Evolutionary conservation across 495 filamentous ascomycete genomes (phyloP).

Genomic region (Aeminium ludgeri): DNA sequence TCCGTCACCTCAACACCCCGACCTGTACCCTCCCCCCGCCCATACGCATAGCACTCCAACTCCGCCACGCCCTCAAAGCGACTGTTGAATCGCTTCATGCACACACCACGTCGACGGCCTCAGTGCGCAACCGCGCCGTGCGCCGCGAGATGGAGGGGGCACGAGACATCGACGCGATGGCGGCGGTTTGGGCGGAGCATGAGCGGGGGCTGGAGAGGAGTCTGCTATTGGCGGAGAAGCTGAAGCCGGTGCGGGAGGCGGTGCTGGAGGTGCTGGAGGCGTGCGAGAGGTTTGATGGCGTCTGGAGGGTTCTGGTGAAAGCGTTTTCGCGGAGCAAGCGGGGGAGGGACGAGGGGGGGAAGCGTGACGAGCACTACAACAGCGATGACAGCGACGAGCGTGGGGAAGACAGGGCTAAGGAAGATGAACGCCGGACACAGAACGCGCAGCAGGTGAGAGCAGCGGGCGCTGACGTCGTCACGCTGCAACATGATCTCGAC

Average conservation of each 20-base stretch:
- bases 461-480: background rate
- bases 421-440: conserved; percentile 12
- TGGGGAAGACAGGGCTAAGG: conserved; percentile 20
- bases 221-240: conserved; percentile 40
- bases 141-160: conserved; percentile 36
- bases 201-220: conserved; percentile 44
- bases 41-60: conserved; percentile 32
- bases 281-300: conserved; percentile 20
- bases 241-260: conserved; percentile 22
- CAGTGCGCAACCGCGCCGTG: conserved; percentile 39
- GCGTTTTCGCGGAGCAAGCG: too few relatives aligned
- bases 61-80: conserved; percentile 65
- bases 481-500: conserved; percentile 26
- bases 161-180: conserved; percentile 69
- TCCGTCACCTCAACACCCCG: background rate
- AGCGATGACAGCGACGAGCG: conserved; percentile 12
- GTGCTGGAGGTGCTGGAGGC: conserved; percentile 29
- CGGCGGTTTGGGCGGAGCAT: conserved; percentile 47
- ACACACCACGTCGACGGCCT: conserved; percentile 57
- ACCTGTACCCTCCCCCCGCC: conserved; percentile 21
- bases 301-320: conserved; percentile 1
- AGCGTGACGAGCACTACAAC: conserved; percentile 15
- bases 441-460: too few relatives aligned
- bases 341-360: too few relatives aligned
- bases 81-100: conserved; percentile 56